Conservation (phyloP, 1,139 yeast genomes). For the Keqinozyma sinolaborantium region DNA sequence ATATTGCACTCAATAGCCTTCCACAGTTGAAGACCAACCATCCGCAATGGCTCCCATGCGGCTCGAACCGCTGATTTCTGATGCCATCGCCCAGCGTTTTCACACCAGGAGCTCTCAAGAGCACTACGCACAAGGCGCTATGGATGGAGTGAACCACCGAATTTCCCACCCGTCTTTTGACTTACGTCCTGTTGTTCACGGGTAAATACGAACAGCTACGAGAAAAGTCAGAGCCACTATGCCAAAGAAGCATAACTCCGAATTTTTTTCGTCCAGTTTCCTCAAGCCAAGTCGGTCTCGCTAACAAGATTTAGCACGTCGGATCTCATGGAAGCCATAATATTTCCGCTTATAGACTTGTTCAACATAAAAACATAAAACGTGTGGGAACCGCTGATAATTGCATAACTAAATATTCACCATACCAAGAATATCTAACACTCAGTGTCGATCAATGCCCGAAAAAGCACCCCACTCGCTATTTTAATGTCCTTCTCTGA, state of each 20-base stretch:
- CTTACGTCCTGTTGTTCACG: constrained; percentile 46
- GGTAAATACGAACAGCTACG: constrained; percentile 66
- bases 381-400: too few species aligned
- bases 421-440: too few species aligned
- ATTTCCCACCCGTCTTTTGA: constrained; percentile 69
- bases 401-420: too few species aligned
- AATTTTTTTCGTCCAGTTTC: too few species aligned
- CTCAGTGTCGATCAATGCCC: too few species aligned
- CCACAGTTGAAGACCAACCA: constrained; percentile 53
- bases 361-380: too few species aligned
- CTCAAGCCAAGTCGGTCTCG: too few species aligned
- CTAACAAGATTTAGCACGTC: too few species aligned
- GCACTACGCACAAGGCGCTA: constrained; percentile 24
- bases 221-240: constrained; percentile 36
- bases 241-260: constrained; percentile 12
- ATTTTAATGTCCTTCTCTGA: constrained; percentile 7
- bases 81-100: constrained; percentile 73
- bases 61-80: constrained; percentile 45
- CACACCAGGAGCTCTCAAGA: constrained; percentile 73
- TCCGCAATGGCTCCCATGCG: constrained; percentile 74
- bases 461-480: too few species aligned
- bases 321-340: too few species aligned
- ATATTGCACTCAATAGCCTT: constrained; percentile 75
- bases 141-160: constrained; percentile 74
- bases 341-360: too few species aligned